Evolutionary conservation across 208 protist species (phyloP).

Genomic region (Leishmania amazonensis): DNA sequence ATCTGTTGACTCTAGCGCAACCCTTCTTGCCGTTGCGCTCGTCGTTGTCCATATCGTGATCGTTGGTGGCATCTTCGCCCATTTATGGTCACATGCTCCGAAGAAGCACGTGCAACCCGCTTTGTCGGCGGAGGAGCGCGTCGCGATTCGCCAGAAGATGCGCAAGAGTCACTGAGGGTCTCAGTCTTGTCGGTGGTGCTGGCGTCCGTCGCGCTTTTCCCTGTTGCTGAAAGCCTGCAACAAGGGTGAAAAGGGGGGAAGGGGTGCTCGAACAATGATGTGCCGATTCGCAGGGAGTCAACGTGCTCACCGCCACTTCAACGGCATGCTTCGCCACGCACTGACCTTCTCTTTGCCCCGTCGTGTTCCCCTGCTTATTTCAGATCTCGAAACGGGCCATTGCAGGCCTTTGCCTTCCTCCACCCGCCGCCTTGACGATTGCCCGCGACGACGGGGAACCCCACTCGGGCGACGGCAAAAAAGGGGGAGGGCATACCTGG

Average conservation of each 20-base stretch:
- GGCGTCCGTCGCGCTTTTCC: background rate
- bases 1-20: slow-evolving; percentile 20
- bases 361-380: background rate
- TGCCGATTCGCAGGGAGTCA: no score
- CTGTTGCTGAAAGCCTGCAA: background rate
- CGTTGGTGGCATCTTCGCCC: slow-evolving; percentile 27
- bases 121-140: slow-evolving; percentile 20
- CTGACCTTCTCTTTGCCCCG: background rate
- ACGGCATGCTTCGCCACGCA: background rate
- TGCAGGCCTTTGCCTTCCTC: background rate
- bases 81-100: slow-evolving; percentile 32
- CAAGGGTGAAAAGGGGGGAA: no score
- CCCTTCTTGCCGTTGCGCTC: slow-evolving; percentile 22
- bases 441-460: background rate
- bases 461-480: no score
- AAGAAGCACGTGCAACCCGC: slow-evolving; percentile 6
- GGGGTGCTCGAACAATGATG: background rate
- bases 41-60: slow-evolving; percentile 34
- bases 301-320: background rate
- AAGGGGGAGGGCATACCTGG: no score
- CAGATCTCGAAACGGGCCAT: background rate
- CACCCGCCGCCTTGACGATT: background rate
- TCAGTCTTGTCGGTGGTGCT: background rate
- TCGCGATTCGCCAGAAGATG: slow-evolving; percentile 26
- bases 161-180: slow-evolving; percentile 11